Percentiles rank a stretch among this genome's conserved stretches.
Conservation (phyloP, 768 basidiomycete genomes). For the Trametes coccinea region DNA sequence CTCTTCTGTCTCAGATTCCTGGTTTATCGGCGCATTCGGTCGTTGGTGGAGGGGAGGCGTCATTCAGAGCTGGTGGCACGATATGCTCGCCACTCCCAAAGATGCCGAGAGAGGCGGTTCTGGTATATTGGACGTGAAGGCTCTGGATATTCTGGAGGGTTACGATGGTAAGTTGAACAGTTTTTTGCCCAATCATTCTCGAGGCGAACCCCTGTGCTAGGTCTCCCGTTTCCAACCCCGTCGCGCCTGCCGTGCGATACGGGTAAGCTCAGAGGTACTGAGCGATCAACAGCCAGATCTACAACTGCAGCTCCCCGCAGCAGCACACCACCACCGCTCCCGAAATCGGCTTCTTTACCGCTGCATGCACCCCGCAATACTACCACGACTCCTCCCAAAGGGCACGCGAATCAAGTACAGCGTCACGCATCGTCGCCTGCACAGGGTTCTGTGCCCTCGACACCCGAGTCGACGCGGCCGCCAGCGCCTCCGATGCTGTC, state of each 20-base stretch:
- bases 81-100: constrained; percentile 60
- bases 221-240: constrained; percentile 23
- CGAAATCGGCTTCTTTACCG: constrained; percentile 79
- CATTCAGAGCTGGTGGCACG: constrained; percentile 80
- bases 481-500: constrained; percentile 20
- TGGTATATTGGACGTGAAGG: constrained; percentile 75
- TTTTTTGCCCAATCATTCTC: neutral
- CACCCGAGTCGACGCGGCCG: constrained; percentile 19
- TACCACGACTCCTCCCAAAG: constrained; percentile 33
- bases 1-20: constrained; percentile 57
- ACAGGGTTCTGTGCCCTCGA: constrained; percentile 16
- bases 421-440: constrained; percentile 20
- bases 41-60: constrained; percentile 87
- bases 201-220: constrained; percentile 2
- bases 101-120: constrained; percentile 77
- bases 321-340: constrained; percentile 80
- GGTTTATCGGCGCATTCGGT: constrained; percentile 91
- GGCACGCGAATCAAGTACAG: constrained; percentile 16
- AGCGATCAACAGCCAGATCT: constrained; percentile 28
- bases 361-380: constrained; percentile 58
- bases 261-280: constrained; percentile 39
- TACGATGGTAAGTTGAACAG: constrained; percentile 57
- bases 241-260: constrained; percentile 23
- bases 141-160: constrained; percentile 67
- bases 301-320: constrained; percentile 61